Base-by-base conservation (phyloP, 371 early-diverging fungal species). In the Homolaphlyctis polyrhiza region DNA sequence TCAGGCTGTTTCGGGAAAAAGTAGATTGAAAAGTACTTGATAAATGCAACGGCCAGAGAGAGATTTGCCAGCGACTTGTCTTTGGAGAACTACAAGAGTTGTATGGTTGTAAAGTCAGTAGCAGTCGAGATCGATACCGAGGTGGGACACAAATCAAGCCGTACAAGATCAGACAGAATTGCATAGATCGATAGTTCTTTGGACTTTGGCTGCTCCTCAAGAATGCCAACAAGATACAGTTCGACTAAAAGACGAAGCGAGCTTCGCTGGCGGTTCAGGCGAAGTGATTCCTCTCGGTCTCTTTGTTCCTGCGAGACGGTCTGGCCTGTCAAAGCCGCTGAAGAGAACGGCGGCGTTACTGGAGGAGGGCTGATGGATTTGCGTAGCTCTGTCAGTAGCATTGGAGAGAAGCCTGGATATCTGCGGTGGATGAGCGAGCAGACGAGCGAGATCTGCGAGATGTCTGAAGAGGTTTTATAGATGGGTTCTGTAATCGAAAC, bases 371-470 rank as follows among this genome's bases (percentile, higher is more conserved):
- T 72, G 14, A 77, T 34, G n/a, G 52, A 36, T 66, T 87, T 88
- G 3, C 80, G 71, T 21, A 94, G 58, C 13, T 77, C 77, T 28
- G 81, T 74, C 0, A 88, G 82, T 43, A 96, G 72, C 35, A 86
- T 69, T 0, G 81, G 74, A 0, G 90, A 87, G 65, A 96, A 96
- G 39, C 85, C 87, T 0, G 91, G 87, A 75, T 94, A 96, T 11
- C 97, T 85, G 68, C 90, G 90, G 70, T 97, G 96, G n/a, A 96
- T 72, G 0, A 91, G 86, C 13, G 93, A 91, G 29, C 90, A 75
- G 33, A 95, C 87, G 67, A 95, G 93, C 6, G 93, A 87, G 3
- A 91, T 90, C 0, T 94, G 92, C 59, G 68, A 70, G 33, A 94
- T 81, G 71, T 96, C 97, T 2, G 79, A 71, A 8, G 80, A 72